Percentiles rank a stretch among this genome's conserved stretches.
phyloP scores from a whole-genome alignment of 164 flowering plant genomes.

The Vitis amurensis region DNA sequence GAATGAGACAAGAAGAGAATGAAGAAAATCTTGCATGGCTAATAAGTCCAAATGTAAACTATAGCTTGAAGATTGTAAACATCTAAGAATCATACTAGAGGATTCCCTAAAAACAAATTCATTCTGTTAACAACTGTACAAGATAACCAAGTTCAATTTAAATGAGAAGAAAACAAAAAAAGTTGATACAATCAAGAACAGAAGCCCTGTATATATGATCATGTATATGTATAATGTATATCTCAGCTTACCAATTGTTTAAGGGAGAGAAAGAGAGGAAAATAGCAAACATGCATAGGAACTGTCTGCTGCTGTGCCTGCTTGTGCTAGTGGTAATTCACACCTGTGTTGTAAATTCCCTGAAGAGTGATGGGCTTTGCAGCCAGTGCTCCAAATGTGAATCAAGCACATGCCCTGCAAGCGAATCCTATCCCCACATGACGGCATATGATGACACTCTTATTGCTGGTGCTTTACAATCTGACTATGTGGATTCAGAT shows the following conservation, averaged over 20 bases:
- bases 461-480: constrained; percentile 60
- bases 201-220: not conserved
- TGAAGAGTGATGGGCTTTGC: constrained; percentile 43
- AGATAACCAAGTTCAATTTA: constrained; percentile 1
- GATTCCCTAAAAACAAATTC: not conserved
- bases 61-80: not conserved
- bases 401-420: constrained; percentile 41
- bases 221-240: not conserved
- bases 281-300: constrained; percentile 14
- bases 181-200: constrained; percentile 21
- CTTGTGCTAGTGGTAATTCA: constrained; percentile 8
- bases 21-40: not conserved
- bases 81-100: not conserved
- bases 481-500: constrained; percentile 43
- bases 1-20: not conserved
- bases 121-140: not conserved
- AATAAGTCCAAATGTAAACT: not conserved
- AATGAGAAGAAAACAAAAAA: constrained; percentile 2
- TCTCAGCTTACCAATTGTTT: not conserved
- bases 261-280: not conserved
- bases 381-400: constrained; percentile 55
- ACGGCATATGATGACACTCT: constrained; percentile 55
- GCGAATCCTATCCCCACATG: constrained; percentile 67
- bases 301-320: constrained; percentile 7
- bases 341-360: constrained; percentile 3